A percentile compares a stretch with the other conserved stretches of the same genome.
Evolutionary conservation across 2,329 filamentous ascomycete genomes (phyloP).

Genomic region (Aureobasidium vineae): DNA sequence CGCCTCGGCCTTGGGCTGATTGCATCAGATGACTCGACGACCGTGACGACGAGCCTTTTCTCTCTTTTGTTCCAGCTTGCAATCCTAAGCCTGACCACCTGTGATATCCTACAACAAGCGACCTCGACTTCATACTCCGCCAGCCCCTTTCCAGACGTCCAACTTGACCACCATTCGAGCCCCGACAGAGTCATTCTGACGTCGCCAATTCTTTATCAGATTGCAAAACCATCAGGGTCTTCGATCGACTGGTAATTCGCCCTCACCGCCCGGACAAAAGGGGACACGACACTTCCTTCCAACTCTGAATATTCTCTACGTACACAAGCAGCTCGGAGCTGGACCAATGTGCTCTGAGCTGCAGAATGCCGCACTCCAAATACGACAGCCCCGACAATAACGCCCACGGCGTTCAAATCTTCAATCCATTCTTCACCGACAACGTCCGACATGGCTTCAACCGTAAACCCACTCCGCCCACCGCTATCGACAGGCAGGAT

Average conservation of each 20-base stretch:
- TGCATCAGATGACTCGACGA: conserved; percentile 25
- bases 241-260: background rate
- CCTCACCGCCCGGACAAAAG: conserved; percentile 6
- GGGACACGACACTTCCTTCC: background rate
- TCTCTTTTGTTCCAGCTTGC: background rate
- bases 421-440: conserved; percentile 41
- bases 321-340: conserved; percentile 13
- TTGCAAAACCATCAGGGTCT: conserved; percentile 20
- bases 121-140: too few species aligned
- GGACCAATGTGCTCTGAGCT: conserved; percentile 21
- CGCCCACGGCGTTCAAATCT: conserved; percentile 26
- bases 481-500: conserved; percentile 62
- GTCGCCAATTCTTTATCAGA: conserved; percentile 7
- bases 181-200: background rate
- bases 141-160: too few species aligned
- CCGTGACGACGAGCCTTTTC: background rate
- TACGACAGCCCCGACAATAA: conserved; percentile 20
- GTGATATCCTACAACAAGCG: background rate
- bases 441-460: conserved; percentile 36
- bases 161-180: background rate
- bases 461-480: conserved; percentile 30
- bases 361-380: conserved; percentile 26
- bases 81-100: background rate
- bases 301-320: too few species aligned
- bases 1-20: background rate